phyloP scores from a whole-genome alignment of 2,329 filamentous ascomycete genomes.

The Aspergillus sp. region DNA sequence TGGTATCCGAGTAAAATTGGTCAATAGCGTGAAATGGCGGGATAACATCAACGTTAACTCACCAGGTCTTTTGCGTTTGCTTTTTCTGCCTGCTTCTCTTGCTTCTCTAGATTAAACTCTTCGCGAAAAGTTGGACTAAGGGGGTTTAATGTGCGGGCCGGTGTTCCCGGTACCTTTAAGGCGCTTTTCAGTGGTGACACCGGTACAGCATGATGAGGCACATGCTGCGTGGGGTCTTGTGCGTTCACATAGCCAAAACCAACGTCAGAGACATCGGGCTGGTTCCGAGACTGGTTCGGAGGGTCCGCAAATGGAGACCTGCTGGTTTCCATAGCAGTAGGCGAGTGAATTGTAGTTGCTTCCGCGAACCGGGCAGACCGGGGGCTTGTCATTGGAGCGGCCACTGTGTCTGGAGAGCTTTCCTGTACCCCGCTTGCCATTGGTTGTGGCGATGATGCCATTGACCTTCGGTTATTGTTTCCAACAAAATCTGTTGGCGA shows the following conservation, averaged over 20 bases:
- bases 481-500: conserved; percentile 41
- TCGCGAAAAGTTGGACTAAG: conserved; percentile 90
- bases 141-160: conserved; percentile 72
- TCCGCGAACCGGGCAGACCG: conserved; percentile 64
- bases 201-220: conserved; percentile 61
- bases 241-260: conserved; percentile 86
- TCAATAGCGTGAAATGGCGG: not conserved
- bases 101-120: conserved; percentile 82
- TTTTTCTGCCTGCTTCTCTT: conserved; percentile 77
- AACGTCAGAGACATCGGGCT: conserved; percentile 70
- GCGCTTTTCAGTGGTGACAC: conserved; percentile 85
- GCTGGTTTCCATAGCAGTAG: conserved; percentile 51
- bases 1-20: conserved; percentile 35
- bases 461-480: conserved; percentile 31
- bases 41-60: conserved; percentile 43
- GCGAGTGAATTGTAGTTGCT: conserved; percentile 64
- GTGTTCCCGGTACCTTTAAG: conserved; percentile 81
- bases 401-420: conserved; percentile 33
- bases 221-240: conserved; percentile 51
- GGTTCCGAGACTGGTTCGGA: conserved; percentile 49
- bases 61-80: conserved; percentile 86
- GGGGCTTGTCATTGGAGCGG: conserved; percentile 49
- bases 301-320: conserved; percentile 55
- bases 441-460: conserved; percentile 27
- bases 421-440: conserved; percentile 26